A percentile compares a stretch with the other conserved stretches of the same genome.
These are phyloP conservation scores for Boletus tomentosulus DNA, from an alignment of 768 basidiomycete species.

Conservation along the genomic window DNA sequence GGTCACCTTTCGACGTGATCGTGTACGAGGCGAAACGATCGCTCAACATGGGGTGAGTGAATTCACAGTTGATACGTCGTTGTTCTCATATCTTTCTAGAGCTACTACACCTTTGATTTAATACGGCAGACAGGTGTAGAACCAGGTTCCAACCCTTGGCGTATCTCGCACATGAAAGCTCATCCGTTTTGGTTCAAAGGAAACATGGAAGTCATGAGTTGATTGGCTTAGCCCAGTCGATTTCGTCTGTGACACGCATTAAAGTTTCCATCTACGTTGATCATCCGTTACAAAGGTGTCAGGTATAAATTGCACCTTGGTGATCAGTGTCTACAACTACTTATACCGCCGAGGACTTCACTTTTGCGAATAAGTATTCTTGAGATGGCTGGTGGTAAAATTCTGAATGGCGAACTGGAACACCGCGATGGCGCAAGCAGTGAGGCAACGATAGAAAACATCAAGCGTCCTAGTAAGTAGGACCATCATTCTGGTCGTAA, in stretches of 20 bases:
- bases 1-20: slow-evolving; percentile 23
- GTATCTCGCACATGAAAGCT: slow-evolving; percentile 23
- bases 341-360: too few species aligned
- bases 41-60: slow-evolving; percentile 23
- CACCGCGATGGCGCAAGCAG: too few species aligned
- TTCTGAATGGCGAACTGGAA: too few species aligned
- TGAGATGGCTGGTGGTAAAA: too few species aligned
- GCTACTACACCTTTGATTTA: slow-evolving; percentile 26
- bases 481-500: too few species aligned
- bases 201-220: slow-evolving; percentile 23
- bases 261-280: neutral
- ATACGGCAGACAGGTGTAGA: slow-evolving; percentile 12
- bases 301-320: too few species aligned
- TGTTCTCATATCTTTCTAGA: slow-evolving; percentile 2
- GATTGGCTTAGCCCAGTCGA: neutral
- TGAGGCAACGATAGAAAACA: too few species aligned
- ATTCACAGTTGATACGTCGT: neutral
- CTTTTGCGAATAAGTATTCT: too few species aligned
- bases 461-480: too few species aligned
- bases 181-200: slow-evolving; percentile 29
- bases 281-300: neutral
- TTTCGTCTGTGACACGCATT: neutral
- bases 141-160: slow-evolving; percentile 20
- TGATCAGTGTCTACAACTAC: too few species aligned
- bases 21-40: slow-evolving; percentile 20